Percentiles rank a stretch among this genome's conserved stretches.
Conservation (phyloP, 768 basidiomycete species). For the Lanmaoa pseudosensibilis region DNA sequence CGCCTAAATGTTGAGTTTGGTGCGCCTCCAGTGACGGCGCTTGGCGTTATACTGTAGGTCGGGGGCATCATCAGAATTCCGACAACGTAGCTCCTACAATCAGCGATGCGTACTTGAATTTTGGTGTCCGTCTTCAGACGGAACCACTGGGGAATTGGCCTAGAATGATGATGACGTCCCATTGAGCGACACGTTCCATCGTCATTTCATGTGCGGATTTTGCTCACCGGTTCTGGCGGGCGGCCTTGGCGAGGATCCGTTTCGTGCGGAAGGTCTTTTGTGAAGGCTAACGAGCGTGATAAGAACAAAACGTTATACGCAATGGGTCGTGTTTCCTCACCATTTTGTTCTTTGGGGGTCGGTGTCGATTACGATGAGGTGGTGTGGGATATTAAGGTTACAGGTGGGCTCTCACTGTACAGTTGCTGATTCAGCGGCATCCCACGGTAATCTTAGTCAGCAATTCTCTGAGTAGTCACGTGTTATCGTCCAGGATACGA, state of each 20-base stretch:
- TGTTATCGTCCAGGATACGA: neutral
- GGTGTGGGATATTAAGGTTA: constrained; percentile 36
- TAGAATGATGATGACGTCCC: constrained; percentile 29
- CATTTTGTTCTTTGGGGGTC: constrained; percentile 46
- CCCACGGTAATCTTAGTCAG: constrained; percentile 8
- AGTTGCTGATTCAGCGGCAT: constrained; percentile 39
- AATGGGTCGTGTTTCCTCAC: constrained; percentile 34
- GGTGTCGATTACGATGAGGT: constrained; percentile 26
- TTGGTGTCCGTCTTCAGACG: constrained; percentile 94
- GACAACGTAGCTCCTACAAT: neutral
- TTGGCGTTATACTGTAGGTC: constrained; percentile 80
- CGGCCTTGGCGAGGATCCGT: constrained; percentile 94
- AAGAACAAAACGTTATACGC: neutral
- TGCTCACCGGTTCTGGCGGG: constrained; percentile 89
- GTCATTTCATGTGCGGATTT: neutral
- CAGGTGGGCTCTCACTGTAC: constrained; percentile 35
- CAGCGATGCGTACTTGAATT: constrained; percentile 63
- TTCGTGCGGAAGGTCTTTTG: constrained; percentile 99
- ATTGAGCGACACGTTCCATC: neutral
- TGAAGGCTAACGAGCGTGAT: constrained; percentile 68
- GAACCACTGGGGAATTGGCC: constrained; percentile 99
- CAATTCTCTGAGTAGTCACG: neutral
- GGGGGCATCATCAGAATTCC: neutral
- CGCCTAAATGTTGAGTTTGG: constrained; percentile 92
- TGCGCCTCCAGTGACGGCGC: constrained; percentile 98